Percentiles rank a stretch among this genome's conserved stretches.
Conservation (phyloP, 2,329 filamentous ascomycete species). For the Talaromyces piceae region DNA sequence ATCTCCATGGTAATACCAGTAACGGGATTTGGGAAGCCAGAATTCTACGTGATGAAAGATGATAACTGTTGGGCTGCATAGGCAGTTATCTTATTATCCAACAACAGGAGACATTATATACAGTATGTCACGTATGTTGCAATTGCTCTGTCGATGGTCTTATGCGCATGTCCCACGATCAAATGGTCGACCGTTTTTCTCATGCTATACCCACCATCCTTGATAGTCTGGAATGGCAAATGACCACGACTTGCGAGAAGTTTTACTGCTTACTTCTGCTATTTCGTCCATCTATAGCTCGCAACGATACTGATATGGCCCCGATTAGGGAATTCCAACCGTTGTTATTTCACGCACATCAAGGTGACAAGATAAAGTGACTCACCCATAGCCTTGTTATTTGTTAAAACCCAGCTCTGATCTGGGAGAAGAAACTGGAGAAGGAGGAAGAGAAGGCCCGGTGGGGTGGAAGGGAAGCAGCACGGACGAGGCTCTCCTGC, state of each 20-base stretch:
- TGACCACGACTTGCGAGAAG: neutral
- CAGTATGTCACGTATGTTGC: no score
- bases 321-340: constrained; percentile 1
- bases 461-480: no score
- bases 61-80: no score
- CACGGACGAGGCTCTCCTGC: no score
- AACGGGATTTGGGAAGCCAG: no score
- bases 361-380: neutral
- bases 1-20: no score
- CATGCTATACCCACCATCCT: neutral
- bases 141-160: neutral
- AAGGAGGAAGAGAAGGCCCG: no score
- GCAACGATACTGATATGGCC: constrained; percentile 1
- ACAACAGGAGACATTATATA: no score
- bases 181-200: neutral
- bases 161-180: neutral
- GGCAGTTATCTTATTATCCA: no score
- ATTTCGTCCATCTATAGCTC: constrained; percentile 6
- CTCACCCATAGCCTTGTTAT: neutral
- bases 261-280: neutral
- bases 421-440: neutral
- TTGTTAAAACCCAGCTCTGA: constrained; percentile 5
- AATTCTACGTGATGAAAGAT: no score
- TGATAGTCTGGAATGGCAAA: neutral
- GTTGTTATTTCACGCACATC: constrained; percentile 1